These are phyloP conservation scores for Podila verticillata DNA, from an alignment of 192 early-diverging fungal genomes.

Conservation along the genomic window DNA sequence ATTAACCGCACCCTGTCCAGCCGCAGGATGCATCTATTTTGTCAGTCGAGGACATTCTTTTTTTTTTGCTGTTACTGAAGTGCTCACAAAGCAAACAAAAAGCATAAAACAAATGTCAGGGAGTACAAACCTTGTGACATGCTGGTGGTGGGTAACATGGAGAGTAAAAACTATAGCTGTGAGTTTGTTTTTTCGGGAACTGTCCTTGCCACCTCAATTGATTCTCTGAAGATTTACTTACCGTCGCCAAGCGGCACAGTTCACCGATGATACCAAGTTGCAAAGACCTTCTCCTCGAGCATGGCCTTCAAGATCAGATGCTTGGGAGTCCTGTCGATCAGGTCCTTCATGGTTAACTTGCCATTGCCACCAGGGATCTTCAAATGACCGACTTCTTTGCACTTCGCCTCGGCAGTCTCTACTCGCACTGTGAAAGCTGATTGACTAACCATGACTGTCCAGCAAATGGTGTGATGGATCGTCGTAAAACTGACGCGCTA, in stretches of 20 bases:
- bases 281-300: constrained; percentile 37
- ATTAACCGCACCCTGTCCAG: not conserved
- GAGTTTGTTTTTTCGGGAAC: too few species aligned
- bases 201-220: too few species aligned
- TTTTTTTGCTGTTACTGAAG: too few species aligned
- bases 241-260: constrained; percentile 34
- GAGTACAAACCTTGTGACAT: not conserved
- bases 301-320: constrained; percentile 29
- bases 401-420: constrained; percentile 10
- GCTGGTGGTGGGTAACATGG: too few species aligned
- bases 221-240: not conserved
- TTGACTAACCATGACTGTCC: not conserved
- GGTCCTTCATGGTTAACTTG: constrained; percentile 12
- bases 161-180: too few species aligned
- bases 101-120: too few species aligned
- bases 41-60: too few species aligned
- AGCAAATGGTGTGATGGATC: not conserved
- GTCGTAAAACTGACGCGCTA: not conserved
- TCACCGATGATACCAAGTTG: constrained; percentile 24
- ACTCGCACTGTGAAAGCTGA: constrained; percentile 16
- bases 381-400: constrained; percentile 21
- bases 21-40: not conserved
- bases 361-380: constrained; percentile 28
- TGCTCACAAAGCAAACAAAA: too few species aligned
- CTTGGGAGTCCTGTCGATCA: constrained; percentile 29